phyloP scores from a whole-genome alignment of 148 eudicot genomes.

The Vaccinium darrowii region DNA sequence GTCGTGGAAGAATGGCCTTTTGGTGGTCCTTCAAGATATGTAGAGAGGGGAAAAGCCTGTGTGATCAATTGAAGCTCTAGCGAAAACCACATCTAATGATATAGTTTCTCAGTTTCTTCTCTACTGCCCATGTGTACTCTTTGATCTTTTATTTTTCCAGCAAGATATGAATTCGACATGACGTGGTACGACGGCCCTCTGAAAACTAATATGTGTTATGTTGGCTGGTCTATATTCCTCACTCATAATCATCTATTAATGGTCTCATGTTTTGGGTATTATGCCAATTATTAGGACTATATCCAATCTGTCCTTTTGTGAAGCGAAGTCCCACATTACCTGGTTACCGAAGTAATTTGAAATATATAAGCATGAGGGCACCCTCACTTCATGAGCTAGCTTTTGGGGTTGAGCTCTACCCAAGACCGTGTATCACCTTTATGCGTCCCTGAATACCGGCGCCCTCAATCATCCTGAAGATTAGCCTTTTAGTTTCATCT shows the following conservation, averaged over 20 bases:
- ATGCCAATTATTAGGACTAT: neutral
- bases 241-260: neutral
- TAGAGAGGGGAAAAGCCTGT: neutral
- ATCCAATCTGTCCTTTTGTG: neutral
- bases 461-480: neutral
- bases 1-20: neutral
- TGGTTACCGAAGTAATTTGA: no score
- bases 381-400: no score
- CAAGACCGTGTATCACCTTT: neutral
- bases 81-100: neutral
- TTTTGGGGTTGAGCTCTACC: no score
- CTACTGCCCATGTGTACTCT: neutral
- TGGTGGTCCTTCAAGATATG: neutral
- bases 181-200: neutral
- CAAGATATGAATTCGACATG: neutral
- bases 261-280: neutral
- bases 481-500: neutral
- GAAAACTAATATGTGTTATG: neutral
- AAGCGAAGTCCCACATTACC: no score
- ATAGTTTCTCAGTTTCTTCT: neutral
- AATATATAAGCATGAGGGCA: no score
- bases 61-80: conserved; percentile 1
- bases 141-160: neutral
- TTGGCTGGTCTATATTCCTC: conserved; percentile 1
- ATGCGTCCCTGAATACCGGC: neutral